Evolutionary conservation across 805 yeast genomes (phyloP).

Genomic region (Blastobotrys americana): DNA sequence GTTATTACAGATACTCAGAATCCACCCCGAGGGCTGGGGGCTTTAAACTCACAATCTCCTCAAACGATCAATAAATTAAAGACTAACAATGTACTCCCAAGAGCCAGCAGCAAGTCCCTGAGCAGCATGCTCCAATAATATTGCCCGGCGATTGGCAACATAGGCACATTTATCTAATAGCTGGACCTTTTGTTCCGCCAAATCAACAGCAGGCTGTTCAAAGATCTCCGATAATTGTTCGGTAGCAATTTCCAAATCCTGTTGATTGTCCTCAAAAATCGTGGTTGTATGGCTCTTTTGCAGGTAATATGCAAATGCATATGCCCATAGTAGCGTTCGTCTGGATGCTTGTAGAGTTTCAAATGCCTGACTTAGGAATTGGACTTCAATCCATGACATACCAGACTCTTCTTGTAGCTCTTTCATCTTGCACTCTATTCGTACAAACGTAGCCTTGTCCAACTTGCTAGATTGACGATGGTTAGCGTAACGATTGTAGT

Average conservation of each 20-base stretch:
- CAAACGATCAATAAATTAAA: no score
- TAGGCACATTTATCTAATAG: conserved; percentile 40
- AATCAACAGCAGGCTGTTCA: conserved; percentile 32
- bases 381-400: conserved; percentile 81
- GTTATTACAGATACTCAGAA: no score
- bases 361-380: conserved; percentile 70
- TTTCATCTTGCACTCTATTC: conserved; percentile 57
- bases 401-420: conserved; percentile 56
- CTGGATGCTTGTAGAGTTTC: conserved; percentile 60
- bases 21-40: no score
- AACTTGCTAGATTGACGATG: conserved; percentile 72
- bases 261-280: conserved; percentile 67
- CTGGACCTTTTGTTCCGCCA: conserved; percentile 33
- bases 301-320: conserved; percentile 68
- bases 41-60: no score
- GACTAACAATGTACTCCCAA: conserved; percentile 29
- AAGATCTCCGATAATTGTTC: conserved; percentile 62
- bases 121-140: conserved; percentile 40
- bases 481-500: conserved; percentile 61
- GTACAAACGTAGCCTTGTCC: conserved; percentile 57
- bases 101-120: conserved; percentile 35
- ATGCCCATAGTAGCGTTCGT: conserved; percentile 82
- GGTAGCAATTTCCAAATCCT: conserved; percentile 53
- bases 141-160: conserved; percentile 35
- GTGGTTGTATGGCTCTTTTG: conserved; percentile 45